A percentile compares a stretch with the other conserved stretches of the same genome.
Evolutionary conservation across 176 grass and related monocot species (phyloP).

Genomic region (Pontederia crassipes): DNA sequence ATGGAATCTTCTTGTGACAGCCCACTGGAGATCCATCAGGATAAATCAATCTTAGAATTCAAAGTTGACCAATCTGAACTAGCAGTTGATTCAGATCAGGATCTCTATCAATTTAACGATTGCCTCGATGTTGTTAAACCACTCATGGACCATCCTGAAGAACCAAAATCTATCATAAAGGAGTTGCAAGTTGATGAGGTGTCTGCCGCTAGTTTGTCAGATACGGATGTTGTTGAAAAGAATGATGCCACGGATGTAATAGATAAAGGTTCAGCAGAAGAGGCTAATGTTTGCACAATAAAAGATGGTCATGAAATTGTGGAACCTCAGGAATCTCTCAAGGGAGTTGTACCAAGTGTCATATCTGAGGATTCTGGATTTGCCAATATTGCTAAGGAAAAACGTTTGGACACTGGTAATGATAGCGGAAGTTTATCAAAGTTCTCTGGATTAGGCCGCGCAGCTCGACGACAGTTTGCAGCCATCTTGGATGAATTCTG

Average conservation of each 20-base stretch:
- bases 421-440: conserved; percentile 63
- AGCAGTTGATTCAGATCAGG: conserved; percentile 45
- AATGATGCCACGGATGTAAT: conserved; percentile 22
- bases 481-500: conserved; percentile 90
- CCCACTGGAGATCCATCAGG: conserved; percentile 16
- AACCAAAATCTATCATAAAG: conserved; percentile 49
- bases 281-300: conserved; percentile 27
- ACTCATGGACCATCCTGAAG: conserved; percentile 25
- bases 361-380: conserved; percentile 49
- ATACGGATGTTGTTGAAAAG: conserved; percentile 29
- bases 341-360: conserved; percentile 13
- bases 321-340: conserved; percentile 36
- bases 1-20: conserved; percentile 26
- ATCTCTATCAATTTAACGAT: conserved; percentile 43
- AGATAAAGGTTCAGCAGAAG: conserved; percentile 46
- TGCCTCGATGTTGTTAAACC: conserved; percentile 31
- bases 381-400: conserved; percentile 38
- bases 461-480: conserved; percentile 69
- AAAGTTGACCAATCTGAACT: conserved; percentile 38
- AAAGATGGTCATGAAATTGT: conserved; percentile 39
- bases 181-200: conserved; percentile 38
- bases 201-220: conserved; percentile 18
- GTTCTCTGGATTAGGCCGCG: conserved; percentile 83
- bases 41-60: conserved; percentile 31
- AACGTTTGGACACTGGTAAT: conserved; percentile 50